phyloP scores from a whole-genome alignment of 1,139 yeast species.

The Kodamaea suecica region DNA sequence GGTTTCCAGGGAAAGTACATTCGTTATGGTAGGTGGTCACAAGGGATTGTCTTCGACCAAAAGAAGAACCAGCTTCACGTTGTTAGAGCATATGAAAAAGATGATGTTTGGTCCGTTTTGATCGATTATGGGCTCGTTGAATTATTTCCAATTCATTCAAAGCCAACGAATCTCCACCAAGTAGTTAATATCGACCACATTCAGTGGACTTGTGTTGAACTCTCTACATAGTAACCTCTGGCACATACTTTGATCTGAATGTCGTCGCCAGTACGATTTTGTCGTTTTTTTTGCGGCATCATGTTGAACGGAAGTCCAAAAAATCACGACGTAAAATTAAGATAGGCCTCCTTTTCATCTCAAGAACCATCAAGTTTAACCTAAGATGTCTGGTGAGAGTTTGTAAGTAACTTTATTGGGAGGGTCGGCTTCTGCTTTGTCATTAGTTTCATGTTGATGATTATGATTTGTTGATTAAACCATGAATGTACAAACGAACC shows the following conservation, averaged over 20 bases:
- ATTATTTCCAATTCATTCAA: no score
- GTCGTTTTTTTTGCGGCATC: neutral
- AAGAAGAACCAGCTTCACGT: constrained; percentile 22
- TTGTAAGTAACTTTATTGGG: no score
- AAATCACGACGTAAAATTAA: no score
- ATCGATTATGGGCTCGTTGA: constrained; percentile 33
- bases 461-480: no score
- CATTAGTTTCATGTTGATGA: no score
- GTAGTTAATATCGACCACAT: neutral
- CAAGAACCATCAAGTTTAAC: neutral
- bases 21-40: constrained; percentile 52
- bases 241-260: neutral
- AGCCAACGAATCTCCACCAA: no score
- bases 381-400: constrained; percentile 26
- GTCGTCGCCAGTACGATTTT: neutral
- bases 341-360: constrained; percentile 1
- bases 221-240: no score
- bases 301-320: neutral
- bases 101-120: constrained; percentile 23
- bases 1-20: constrained; percentile 43
- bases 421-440: no score
- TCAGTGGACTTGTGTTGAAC: constrained; percentile 6
- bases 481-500: no score
- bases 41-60: constrained; percentile 45
- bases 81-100: constrained; percentile 22